Base-by-base conservation (phyloP, 768 basidiomycete species). In the Rhizopogon sp. region DNA sequence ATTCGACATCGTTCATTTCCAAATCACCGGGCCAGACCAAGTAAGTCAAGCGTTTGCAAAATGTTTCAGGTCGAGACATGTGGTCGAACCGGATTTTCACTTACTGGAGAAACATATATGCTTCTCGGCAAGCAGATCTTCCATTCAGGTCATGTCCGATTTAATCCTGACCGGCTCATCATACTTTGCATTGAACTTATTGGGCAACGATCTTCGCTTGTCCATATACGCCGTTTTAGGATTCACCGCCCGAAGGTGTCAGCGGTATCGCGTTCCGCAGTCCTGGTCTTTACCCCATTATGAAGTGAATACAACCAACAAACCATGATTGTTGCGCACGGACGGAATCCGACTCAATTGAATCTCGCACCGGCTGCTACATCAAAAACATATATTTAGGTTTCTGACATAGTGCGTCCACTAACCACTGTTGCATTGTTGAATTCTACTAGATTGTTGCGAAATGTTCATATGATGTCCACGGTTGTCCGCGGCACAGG, bases 191-290 rank as follows among this genome's bases (percentile, higher is more conserved):
- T 5, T 49, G 22, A 22, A 35, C 47, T 35, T n/a, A 69, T 66
- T 56, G 52, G 67, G 69, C 59, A 66, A 55, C 62, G 20, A 41
- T 43, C 42, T 53, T 44, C 51, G 54, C 53, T 67, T 65, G 35
- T 54, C 59, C 57, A 67, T 50, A 63, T 69, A 69, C 67, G 64
- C 60, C 62, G 55, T 57, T 60, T 69, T 68, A 67, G 65, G 65
- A 67, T 69, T 66, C 56, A 56, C 52, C 39, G 47, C 57, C 33
- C n/a, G 4, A 14, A 56, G 58, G 47, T 17, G 54, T 13, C 59
- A 61, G 55, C 54, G 8, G 7, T 25, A 37, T 49, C 47, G 6
- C 33, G 47, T 37, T 22, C 14, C 17, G 33, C 31, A 8, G 14
- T 14, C 6, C 8, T 13, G 20, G 17, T 6, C 4, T 17, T n/a